Conservation (phyloP, 148 eudicot species). For the Salicornia ramosissima region DNA sequence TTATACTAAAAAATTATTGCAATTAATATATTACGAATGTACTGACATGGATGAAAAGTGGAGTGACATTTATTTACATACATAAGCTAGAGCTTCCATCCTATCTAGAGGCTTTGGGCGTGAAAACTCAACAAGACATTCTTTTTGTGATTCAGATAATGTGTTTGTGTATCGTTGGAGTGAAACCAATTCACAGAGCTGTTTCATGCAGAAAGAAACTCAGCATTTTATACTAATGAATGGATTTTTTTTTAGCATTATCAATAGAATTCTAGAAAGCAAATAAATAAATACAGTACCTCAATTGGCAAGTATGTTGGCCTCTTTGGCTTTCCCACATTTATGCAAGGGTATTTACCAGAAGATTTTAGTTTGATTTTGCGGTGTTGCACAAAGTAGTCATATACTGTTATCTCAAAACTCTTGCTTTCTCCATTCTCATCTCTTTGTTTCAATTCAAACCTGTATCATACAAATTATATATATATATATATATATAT, state of each 20-base stretch:
- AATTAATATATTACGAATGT: too few species aligned
- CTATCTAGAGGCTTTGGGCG: constrained; percentile 40
- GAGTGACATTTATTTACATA: constrained; percentile 4
- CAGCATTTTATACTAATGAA: background rate
- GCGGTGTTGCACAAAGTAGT: constrained; percentile 46
- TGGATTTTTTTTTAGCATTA: too few species aligned
- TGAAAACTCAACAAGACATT: constrained; percentile 38
- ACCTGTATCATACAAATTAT: constrained; percentile 29
- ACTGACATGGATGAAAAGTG: background rate
- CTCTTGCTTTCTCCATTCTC: constrained; percentile 30
- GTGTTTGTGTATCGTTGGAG: constrained; percentile 55
- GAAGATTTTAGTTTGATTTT: constrained; percentile 40
- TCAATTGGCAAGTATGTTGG: constrained; percentile 63
- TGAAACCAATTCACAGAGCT: constrained; percentile 40
- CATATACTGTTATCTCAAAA: constrained; percentile 52
- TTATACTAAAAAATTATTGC: too few species aligned
- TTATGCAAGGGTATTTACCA: constrained; percentile 54
- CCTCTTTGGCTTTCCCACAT: constrained; percentile 67
- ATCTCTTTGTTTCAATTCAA: constrained; percentile 37
- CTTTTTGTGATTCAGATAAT: constrained; percentile 34
- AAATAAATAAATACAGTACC: constrained; percentile 39
- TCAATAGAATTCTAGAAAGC: too few species aligned
- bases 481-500: too few species aligned
- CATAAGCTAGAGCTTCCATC: constrained; percentile 36
- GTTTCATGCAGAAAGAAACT: background rate